A percentile compares a stretch with the other conserved stretches of the same genome.
phyloP scores from a whole-genome alignment of 1,284 basidiomycete genomes.

The Trametes versicolor region DNA sequence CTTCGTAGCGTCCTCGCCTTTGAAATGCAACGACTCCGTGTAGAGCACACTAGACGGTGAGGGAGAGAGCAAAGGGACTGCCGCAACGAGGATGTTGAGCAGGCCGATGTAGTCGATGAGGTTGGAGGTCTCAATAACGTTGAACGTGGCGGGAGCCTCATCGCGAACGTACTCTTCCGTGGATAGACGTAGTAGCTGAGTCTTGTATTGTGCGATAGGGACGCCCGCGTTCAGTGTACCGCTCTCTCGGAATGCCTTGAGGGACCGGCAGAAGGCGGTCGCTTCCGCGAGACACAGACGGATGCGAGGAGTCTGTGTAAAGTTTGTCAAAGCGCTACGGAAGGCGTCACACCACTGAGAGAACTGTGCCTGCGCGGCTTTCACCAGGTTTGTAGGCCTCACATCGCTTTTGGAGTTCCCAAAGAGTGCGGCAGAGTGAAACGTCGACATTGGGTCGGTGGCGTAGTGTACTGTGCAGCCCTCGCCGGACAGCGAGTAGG shows the following conservation, averaged over 20 bases:
- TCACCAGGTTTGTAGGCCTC: conserved; percentile 38
- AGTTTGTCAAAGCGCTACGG: conserved; percentile 38
- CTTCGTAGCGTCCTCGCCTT: conserved; percentile 39
- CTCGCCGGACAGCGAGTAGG: conserved; percentile 52
- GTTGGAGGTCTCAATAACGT: conserved; percentile 37
- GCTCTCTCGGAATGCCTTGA: conserved; percentile 36
- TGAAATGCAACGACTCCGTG: conserved; percentile 53
- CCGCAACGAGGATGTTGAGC: conserved; percentile 22
- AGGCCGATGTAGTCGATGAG: conserved; percentile 32
- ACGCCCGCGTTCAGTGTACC: conserved; percentile 7
- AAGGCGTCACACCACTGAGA: conserved; percentile 49
- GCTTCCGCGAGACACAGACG: conserved; percentile 48
- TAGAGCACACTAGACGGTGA: conserved; percentile 41
- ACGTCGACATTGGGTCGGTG: conserved; percentile 54
- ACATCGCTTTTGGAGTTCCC: conserved; percentile 30
- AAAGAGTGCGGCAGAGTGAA: conserved; percentile 56
- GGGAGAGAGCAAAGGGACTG: conserved; percentile 25
- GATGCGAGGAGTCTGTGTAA: conserved; percentile 44
- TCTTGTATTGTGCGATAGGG: conserved; percentile 23
- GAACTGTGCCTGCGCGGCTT: conserved; percentile 47
- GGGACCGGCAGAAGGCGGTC: conserved; percentile 44
- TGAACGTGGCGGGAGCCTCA: conserved; percentile 29
- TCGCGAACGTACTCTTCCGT: conserved; percentile 18
- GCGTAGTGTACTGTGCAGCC: conserved; percentile 57
- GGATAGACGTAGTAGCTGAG: conserved; percentile 14